Base-by-base conservation (phyloP, 345 rosid species). In the Abelmoschus esculentus region DNA sequence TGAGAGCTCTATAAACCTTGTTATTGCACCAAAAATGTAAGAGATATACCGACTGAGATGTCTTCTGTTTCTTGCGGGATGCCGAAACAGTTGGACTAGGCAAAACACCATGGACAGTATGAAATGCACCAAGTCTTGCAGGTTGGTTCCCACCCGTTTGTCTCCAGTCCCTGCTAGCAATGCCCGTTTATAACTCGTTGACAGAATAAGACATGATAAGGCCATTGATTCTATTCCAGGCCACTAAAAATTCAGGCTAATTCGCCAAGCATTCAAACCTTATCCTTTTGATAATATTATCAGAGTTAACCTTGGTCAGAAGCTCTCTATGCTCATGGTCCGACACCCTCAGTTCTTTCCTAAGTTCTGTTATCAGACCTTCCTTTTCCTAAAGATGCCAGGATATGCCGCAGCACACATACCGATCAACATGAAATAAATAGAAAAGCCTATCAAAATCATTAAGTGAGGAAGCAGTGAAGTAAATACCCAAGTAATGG, bases 271-370 rank as follows among this genome's bases (percentile, higher is more conserved):
- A 74, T 50, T 67, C 79, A 47, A 73, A 95, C 99, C 98, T 95
- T 76, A 95, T 91, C 73, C 83, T 84, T 56, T 67, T 83, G 79
- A 95, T 87, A 61, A 89, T 80, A 53, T 95, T 97, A 66, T 95
- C 99, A 63, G 84, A 80, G 76, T 91, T 86, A 79, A 95, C 98
- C 81, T 77, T 86, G 32, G 87, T 79, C 56, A 95, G 78, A 71
- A 91, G 90, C 74, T 91, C 93, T 78, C 99, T 86, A 80, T 95
- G 99, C 77, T 95, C 97, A 56, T 90, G 98, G 74, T 95, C 96
- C 52, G 99, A 95, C 17, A 95, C 96, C 81, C 97, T 87, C 38
- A 95, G 81, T 78, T 91, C 99, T 82, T 85, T 95, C 78, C 99
- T 87, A 61, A 95, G 86, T 71, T 95, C 99, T 46, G 98, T 95